phyloP scores from a whole-genome alignment of 306 rosid species.

The Inga oerstediana region DNA sequence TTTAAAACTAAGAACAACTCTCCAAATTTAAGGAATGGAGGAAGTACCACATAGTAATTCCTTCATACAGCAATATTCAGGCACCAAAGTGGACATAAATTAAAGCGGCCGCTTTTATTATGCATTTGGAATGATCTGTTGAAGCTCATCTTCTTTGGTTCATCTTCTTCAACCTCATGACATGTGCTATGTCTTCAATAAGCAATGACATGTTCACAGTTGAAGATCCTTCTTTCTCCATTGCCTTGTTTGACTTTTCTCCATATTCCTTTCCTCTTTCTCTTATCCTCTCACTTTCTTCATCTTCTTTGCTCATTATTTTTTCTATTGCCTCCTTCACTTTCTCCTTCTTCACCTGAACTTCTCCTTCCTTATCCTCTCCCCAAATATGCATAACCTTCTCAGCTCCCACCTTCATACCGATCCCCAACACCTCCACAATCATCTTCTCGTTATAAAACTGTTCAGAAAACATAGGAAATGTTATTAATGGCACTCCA shows the following conservation, averaged over 20 bases:
- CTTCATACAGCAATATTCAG: background rate
- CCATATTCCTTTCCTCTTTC: conserved; percentile 35
- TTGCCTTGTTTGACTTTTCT: conserved; percentile 42
- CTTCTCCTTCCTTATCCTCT: conserved; percentile 34
- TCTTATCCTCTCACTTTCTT: conserved; percentile 42
- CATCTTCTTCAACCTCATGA: background rate
- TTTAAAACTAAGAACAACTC: too few relatives aligned
- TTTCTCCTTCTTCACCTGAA: conserved; percentile 39
- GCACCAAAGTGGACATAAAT: background rate
- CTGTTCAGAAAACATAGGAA: conserved; percentile 58
- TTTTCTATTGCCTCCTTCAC: conserved; percentile 46
- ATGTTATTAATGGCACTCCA: conserved; percentile 54
- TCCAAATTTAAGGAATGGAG: too few relatives aligned
- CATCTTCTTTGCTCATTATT: conserved; percentile 29
- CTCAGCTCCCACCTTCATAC: conserved; percentile 40
- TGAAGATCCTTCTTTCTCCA: conserved; percentile 57
- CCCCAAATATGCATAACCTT: conserved; percentile 26
- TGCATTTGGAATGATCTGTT: background rate
- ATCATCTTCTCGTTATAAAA: conserved; percentile 48
- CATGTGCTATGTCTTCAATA: conserved; percentile 32
- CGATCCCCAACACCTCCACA: conserved; percentile 38
- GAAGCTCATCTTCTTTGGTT: background rate
- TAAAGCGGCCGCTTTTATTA: background rate
- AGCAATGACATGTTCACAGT: conserved; percentile 26
- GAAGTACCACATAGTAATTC: too few relatives aligned